Conservation (phyloP, 345 rosid species). For the Geranium rotundifolium region DNA sequence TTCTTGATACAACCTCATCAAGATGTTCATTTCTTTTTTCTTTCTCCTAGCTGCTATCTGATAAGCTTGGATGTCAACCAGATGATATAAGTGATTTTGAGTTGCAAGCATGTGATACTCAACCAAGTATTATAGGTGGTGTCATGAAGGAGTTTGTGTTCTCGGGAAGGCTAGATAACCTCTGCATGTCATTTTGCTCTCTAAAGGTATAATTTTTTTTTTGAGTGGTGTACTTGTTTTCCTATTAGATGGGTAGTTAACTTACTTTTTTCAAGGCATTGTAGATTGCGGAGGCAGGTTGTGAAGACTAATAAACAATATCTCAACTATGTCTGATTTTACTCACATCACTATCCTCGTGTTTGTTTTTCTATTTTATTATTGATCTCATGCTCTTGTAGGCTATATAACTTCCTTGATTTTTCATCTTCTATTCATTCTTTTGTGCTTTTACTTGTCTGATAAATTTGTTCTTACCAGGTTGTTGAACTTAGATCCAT, state of each 20-base stretch:
- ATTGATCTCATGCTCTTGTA: too few relatives aligned
- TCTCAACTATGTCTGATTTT: too few relatives aligned
- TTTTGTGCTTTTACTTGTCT: too few relatives aligned
- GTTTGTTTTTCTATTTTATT: too few relatives aligned
- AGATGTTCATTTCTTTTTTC: conserved; percentile 6
- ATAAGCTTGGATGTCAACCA: conserved; percentile 46
- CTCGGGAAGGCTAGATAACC: conserved; percentile 97
- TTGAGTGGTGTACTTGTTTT: conserved; percentile 1
- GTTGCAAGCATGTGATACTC: conserved; percentile 95
- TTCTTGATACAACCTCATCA: not conserved
- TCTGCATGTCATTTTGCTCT: conserved; percentile 95
- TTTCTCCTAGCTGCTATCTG: conserved; percentile 48
- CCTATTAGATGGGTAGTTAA: not conserved
- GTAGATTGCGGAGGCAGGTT: too few relatives aligned
- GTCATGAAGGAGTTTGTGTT: conserved; percentile 80
- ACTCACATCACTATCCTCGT: too few relatives aligned
- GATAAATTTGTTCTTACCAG: too few relatives aligned
- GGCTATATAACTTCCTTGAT: too few relatives aligned
- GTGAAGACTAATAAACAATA: too few relatives aligned
- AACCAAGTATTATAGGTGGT: conserved; percentile 76
- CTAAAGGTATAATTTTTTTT: conserved; percentile 39
- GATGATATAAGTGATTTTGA: conserved; percentile 85
- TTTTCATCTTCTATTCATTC: too few relatives aligned
- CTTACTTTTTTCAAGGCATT: too few relatives aligned
- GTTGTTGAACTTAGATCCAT: too few relatives aligned